Evolutionary conservation across 2,329 filamentous ascomycete species (phyloP), one percentile per base, ranked within the genome.

Genomic region (Moelleriella libera): DNA sequence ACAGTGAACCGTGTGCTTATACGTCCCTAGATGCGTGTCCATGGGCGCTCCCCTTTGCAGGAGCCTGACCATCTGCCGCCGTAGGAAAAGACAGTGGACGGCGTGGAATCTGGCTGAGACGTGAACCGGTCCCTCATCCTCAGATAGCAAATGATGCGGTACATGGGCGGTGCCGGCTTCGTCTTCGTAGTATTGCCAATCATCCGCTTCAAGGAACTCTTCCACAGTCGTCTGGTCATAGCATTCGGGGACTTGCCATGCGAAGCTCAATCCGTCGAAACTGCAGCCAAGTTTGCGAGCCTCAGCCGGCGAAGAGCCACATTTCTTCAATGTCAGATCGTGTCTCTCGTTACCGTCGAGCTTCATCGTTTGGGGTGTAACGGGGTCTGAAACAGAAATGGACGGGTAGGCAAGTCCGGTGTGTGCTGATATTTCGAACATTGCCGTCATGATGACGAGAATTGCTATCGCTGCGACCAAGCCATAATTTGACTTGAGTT

Each of bases 1-100:
- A 41, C 47, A 48, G 21, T 48, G 44, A 12, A 37, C 47, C 8
- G 47, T 48, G 32, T 48, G 47, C 44, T 45, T 48, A 39, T 48
- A 48, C 9, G 30, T 30, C 30, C 43, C 43, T 9, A 48, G 30
- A 40, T 48, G 47, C 30, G 5, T 45, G 43, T 48, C 47, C 44
- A 48, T 45, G 39, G 47, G 30, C 11, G 21, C 41, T 12, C 47
- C 47, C 9, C 40, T 7, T 9, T 30, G 10, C 30, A 48, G 32
- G 11, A 48, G 21, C 39, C 47, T 45, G 6, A 48, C 43, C 47
- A 48, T 48, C 30, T 48, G 47, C 44, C 47, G 43, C 43, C 44
- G 28, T 30, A 45, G 31, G 31, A 31, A 46, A 6, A 48, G 29
- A 29, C 47, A 48, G 37, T 48, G 47, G 11, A 30, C 39, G 28